Percentiles rank a stretch among this genome's conserved stretches.
These are phyloP conservation scores for Coriolopsis trogii DNA, from an alignment of 1,284 basidiomycete genomes.

Conservation along the genomic window DNA sequence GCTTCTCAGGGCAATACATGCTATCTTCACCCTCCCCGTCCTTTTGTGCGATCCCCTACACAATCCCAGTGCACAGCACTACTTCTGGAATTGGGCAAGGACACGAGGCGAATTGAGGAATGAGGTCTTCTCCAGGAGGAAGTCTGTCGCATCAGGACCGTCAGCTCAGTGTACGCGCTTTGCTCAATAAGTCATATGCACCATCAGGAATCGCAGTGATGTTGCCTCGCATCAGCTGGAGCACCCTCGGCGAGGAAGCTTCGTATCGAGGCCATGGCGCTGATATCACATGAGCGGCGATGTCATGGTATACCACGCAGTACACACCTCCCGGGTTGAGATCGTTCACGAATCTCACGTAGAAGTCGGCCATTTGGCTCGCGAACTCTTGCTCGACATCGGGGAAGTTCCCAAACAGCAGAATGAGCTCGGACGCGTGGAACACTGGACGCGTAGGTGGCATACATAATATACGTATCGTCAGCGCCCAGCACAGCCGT, in stretches of 20 bases:
- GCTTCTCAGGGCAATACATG: too few species aligned
- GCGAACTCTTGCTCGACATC: constrained; percentile 50
- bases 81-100: constrained; percentile 51
- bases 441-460: constrained; percentile 46
- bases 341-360: constrained; percentile 56
- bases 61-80: too few species aligned
- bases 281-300: constrained; percentile 20
- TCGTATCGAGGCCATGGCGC: constrained; percentile 49
- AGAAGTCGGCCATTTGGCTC: constrained; percentile 50
- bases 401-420: constrained; percentile 51
- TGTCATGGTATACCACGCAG: not conserved
- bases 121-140: constrained; percentile 41
- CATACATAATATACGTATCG: not conserved
- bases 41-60: too few species aligned
- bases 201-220: constrained; percentile 53
- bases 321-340: constrained; percentile 52
- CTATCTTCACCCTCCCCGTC: too few species aligned
- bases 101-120: constrained; percentile 46
- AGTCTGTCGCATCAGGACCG: constrained; percentile 40
- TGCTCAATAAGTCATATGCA: constrained; percentile 30
- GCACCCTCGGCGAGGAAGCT: constrained; percentile 36
- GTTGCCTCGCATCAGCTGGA: constrained; percentile 53
- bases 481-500: not conserved
- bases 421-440: constrained; percentile 51
- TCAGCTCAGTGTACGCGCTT: constrained; percentile 1